Percentiles rank a stretch among this genome's conserved stretches.
These are phyloP conservation scores for Epichloe elymi DNA, from an alignment of 2,329 filamentous ascomycete species.

Conservation along the genomic window DNA sequence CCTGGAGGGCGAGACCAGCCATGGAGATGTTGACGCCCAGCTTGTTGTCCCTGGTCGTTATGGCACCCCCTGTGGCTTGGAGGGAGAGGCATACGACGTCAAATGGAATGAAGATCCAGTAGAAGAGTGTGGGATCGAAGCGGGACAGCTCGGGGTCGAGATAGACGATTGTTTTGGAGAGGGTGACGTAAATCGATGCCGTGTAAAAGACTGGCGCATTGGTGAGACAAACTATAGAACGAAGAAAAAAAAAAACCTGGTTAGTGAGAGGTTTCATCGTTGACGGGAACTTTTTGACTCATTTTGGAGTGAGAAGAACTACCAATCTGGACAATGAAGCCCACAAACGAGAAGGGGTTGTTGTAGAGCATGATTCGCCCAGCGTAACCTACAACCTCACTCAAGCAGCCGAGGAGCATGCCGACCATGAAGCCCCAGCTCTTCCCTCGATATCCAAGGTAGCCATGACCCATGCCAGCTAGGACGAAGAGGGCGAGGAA, in stretches of 20 bases:
- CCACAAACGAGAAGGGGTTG: conserved; percentile 44
- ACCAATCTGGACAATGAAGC: conserved; percentile 55
- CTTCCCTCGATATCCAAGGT: conserved; percentile 33
- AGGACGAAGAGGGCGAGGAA: conserved; percentile 38
- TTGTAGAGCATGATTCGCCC: conserved; percentile 44
- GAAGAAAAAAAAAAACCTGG: not conserved
- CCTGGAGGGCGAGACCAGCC: conserved; percentile 45
- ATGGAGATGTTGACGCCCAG: conserved; percentile 26
- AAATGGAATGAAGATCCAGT: conserved; percentile 40
- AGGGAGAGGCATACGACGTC: conserved; percentile 43
- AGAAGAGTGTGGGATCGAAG: conserved; percentile 28
- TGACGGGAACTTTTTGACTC: not conserved
- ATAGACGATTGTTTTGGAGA: conserved; percentile 30
- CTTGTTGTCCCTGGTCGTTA: conserved; percentile 31
- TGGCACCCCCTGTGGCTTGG: conserved; percentile 45
- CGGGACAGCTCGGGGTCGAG: conserved; percentile 28
- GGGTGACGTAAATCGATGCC: conserved; percentile 54
- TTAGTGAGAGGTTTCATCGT: not conserved
- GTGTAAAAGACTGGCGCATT: conserved; percentile 34
- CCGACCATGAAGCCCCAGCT: conserved; percentile 34
- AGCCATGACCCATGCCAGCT: conserved; percentile 25
- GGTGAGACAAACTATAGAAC: conserved; percentile 38
- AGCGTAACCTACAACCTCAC: conserved; percentile 49
- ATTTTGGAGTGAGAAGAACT: conserved; percentile 10
- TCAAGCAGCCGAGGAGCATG: conserved; percentile 42